phyloP scores from a whole-genome alignment of 805 yeast species.

The Candida silvatica region DNA sequence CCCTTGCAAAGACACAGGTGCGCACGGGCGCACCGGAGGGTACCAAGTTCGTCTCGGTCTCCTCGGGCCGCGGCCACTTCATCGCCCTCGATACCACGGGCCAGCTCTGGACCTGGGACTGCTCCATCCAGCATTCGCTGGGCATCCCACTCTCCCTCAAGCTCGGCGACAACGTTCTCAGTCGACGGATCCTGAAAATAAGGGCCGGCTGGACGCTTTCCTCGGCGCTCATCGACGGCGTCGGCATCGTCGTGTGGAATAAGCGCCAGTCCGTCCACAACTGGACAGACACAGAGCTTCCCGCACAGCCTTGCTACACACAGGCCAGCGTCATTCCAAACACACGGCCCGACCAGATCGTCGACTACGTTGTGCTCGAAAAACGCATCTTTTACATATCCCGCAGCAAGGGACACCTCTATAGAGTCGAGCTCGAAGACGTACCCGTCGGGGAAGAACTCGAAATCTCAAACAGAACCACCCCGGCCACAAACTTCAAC shows the following conservation, averaged over 20 bases:
- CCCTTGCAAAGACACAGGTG: too few relatives aligned
- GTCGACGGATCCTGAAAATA: constrained; percentile 32
- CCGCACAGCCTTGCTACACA: constrained; percentile 15
- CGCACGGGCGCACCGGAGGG: too few relatives aligned
- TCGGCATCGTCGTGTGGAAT: constrained; percentile 52
- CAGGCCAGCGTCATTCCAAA: constrained; percentile 27
- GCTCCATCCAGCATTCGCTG: constrained; percentile 21
- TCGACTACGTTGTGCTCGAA: constrained; percentile 52
- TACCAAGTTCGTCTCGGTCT: constrained; percentile 11
- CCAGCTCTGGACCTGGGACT: constrained; percentile 57
- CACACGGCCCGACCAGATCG: constrained; percentile 27
- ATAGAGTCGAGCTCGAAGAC: constrained; percentile 25
- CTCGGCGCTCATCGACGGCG: constrained; percentile 36
- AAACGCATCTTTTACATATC: constrained; percentile 42
- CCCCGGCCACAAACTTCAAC: background rate
- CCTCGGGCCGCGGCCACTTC: constrained; percentile 57
- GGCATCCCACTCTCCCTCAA: constrained; percentile 40
- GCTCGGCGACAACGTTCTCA: too few relatives aligned
- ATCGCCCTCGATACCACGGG: constrained; percentile 46
- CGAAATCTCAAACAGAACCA: too few relatives aligned
- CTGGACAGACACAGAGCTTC: constrained; percentile 5
- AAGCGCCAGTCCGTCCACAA: background rate
- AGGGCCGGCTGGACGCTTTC: constrained; percentile 64
- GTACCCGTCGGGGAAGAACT: constrained; percentile 7
- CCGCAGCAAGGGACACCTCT: constrained; percentile 31